phyloP scores from a whole-genome alignment of 169 alveolate genomes.

The Pseudocohnilembus persalinus region DNA sequence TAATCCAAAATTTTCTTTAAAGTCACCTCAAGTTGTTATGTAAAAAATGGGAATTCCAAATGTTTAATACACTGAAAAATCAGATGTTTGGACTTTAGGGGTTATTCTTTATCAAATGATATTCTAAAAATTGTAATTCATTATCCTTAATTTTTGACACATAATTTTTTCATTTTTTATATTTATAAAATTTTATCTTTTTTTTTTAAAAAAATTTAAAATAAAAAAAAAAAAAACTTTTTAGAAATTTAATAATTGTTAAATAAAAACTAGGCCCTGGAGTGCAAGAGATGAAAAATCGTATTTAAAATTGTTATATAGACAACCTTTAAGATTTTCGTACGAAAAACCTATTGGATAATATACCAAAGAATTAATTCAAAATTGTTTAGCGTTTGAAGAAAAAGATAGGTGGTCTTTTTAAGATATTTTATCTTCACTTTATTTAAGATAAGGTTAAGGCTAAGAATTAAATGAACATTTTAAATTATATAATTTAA shows the following conservation, averaged over 20 bases:
- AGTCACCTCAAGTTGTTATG: not conserved
- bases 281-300: not conserved
- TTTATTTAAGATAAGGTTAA: not conserved
- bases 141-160: too few species aligned
- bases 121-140: not conserved
- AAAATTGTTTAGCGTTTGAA: not conserved
- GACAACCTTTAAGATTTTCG: not conserved
- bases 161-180: not conserved
- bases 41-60: not conserved
- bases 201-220: too few species aligned
- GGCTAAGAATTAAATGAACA: not conserved
- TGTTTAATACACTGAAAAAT: not conserved
- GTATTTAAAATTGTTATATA: too few species aligned
- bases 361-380: not conserved
- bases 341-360: not conserved
- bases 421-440: not conserved
- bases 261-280: not conserved
- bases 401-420: not conserved
- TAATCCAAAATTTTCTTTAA: too few species aligned
- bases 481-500: too few species aligned
- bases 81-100: not conserved
- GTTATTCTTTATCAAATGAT: too few species aligned
- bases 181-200: too few species aligned
- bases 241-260: too few species aligned
- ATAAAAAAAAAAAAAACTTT: too few species aligned